Conservation (phyloP, 768 basidiomycete species). For the Trametes cubensis region DNA sequence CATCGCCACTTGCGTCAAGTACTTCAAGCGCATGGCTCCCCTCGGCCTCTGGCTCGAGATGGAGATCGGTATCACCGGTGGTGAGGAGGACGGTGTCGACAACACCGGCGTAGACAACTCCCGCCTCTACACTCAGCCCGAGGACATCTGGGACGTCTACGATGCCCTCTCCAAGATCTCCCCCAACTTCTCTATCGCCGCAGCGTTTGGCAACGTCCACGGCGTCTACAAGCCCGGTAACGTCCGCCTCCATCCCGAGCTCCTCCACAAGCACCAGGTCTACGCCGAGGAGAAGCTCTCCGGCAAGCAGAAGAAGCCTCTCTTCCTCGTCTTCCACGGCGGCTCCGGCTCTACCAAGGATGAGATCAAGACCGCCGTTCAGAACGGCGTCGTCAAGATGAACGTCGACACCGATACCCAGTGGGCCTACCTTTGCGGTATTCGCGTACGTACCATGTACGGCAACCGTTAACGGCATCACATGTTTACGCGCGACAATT, state of each 20-base stretch:
- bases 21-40: conserved; percentile 94
- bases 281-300: conserved; percentile 71
- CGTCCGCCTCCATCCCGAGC: conserved; percentile 88
- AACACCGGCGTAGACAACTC: conserved; percentile 95
- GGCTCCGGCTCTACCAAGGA: conserved; percentile 97
- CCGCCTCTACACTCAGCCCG: conserved; percentile 94
- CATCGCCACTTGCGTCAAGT: conserved; percentile 89
- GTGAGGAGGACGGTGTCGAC: conserved; percentile 99
- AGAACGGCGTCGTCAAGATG: conserved; percentile 97
- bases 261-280: conserved; percentile 89
- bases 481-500: background rate
- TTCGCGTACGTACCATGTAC: conserved; percentile 53
- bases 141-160: conserved; percentile 93
- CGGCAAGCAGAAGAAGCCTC: conserved; percentile 67
- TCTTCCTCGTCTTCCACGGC: conserved; percentile 99
- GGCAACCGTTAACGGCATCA: background rate
- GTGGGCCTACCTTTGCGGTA: conserved; percentile 87
- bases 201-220: conserved; percentile 98
- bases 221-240: conserved; percentile 99
- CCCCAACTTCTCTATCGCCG: conserved; percentile 96
- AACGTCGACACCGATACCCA: conserved; percentile 85
- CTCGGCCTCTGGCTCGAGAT: conserved; percentile 98
- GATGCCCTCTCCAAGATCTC: conserved; percentile 78
- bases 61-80: conserved; percentile 99
- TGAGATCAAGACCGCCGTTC: conserved; percentile 91